phyloP scores from a whole-genome alignment of 352 stramenopile genomes.

The Phytophthora pinifolia region DNA sequence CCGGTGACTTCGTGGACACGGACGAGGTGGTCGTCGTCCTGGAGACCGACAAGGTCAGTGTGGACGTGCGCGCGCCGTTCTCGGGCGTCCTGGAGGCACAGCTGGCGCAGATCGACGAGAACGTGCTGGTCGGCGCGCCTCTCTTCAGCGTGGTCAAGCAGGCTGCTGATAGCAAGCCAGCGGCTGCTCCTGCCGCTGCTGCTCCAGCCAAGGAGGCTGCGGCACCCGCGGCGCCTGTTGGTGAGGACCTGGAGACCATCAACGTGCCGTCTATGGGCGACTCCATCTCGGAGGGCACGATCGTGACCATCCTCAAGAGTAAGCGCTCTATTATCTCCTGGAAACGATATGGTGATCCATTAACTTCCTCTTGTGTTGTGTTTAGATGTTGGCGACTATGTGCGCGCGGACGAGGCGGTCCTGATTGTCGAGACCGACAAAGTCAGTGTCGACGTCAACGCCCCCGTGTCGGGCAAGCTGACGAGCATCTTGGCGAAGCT shows the following conservation, averaged over 20 bases:
- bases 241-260: constrained; percentile 63
- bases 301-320: constrained; percentile 92
- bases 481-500: constrained; percentile 93
- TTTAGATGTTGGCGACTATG: constrained; percentile 93
- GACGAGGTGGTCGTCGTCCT: constrained; percentile 98
- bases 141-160: constrained; percentile 86
- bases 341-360: background rate
- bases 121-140: constrained; percentile 94
- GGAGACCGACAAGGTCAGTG: constrained; percentile 98
- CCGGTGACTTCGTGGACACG: constrained; percentile 92
- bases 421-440: constrained; percentile 99
- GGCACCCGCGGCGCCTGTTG: constrained; percentile 15
- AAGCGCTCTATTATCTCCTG: constrained; percentile 10
- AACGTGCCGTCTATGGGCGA: constrained; percentile 92
- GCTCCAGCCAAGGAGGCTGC: constrained; percentile 23
- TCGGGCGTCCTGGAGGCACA: constrained; percentile 91
- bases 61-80: constrained; percentile 91
- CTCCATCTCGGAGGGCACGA: constrained; percentile 98
- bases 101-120: constrained; percentile 93
- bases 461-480: constrained; percentile 89
- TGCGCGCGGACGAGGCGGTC: constrained; percentile 95
- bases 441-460: constrained; percentile 92
- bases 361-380: constrained; percentile 6
- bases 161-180: constrained; percentile 22
- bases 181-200: constrained; percentile 19